phyloP scores from a whole-genome alignment of 495 filamentous ascomycete genomes.

The Cudoniella acicularis region DNA sequence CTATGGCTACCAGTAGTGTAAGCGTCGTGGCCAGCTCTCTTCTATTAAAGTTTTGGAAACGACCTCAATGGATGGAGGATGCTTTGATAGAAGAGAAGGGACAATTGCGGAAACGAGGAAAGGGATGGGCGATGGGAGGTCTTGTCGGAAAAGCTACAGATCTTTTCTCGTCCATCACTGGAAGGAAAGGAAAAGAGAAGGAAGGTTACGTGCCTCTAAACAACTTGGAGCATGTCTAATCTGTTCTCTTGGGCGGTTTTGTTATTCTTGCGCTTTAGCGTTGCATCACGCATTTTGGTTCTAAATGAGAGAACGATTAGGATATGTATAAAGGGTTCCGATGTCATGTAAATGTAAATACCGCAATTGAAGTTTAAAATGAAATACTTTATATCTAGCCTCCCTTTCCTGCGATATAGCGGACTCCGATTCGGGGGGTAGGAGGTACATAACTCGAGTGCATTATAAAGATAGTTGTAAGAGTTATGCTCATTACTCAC shows the following conservation, averaged over 20 bases:
- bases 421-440: too few relatives aligned
- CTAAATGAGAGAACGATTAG: too few relatives aligned
- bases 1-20: slow-evolving; percentile 89
- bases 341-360: too few relatives aligned
- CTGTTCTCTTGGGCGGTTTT: not conserved
- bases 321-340: too few relatives aligned
- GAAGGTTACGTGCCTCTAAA: slow-evolving; percentile 57
- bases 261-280: slow-evolving; percentile 1
- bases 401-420: too few relatives aligned
- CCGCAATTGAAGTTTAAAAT: too few relatives aligned
- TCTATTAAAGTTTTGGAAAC: slow-evolving; percentile 80
- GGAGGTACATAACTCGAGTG: too few relatives aligned
- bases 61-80: slow-evolving; percentile 86
- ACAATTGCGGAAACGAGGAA: slow-evolving; percentile 36
- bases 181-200: slow-evolving; percentile 38
- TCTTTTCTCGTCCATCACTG: slow-evolving; percentile 28
- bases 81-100: slow-evolving; percentile 56
- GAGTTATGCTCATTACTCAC: too few relatives aligned
- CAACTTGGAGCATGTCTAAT: slow-evolving; percentile 22
- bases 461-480: too few relatives aligned
- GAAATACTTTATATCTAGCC: too few relatives aligned
- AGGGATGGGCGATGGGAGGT: slow-evolving; percentile 42
- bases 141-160: slow-evolving; percentile 38
- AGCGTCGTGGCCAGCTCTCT: slow-evolving; percentile 84
- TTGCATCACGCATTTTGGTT: too few relatives aligned